Conservation (phyloP, 2,329 filamentous ascomycete species). For the Dothiorella sarmentorum region DNA sequence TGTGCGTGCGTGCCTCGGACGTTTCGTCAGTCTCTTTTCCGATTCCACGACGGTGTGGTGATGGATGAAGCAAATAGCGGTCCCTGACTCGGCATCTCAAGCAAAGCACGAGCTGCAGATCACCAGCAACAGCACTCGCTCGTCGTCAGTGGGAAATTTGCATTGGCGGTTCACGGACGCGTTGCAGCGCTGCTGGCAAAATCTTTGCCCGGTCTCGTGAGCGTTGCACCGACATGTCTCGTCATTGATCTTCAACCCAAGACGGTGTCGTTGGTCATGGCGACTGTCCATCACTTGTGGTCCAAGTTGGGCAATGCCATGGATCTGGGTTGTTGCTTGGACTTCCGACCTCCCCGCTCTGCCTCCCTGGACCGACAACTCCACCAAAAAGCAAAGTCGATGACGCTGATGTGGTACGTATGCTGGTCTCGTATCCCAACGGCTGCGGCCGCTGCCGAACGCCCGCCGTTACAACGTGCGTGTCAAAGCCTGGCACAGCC, state of each 20-base stretch:
- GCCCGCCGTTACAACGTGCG: constrained; percentile 7
- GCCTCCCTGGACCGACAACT: neutral
- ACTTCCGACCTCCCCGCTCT: neutral
- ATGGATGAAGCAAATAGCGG: neutral
- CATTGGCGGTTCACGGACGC: neutral
- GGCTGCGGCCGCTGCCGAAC: constrained; percentile 1
- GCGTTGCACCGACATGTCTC: neutral
- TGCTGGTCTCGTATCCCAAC: neutral
- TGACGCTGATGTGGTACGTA: constrained; percentile 10
- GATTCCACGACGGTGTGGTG: constrained; percentile 10
- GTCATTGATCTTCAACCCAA: neutral
- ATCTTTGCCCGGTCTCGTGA: constrained; percentile 11
- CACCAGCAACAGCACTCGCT: constrained; percentile 1
- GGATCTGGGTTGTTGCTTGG: neutral
- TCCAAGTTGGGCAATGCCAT: neutral
- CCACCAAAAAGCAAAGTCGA: constrained; percentile 9
- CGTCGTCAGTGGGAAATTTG: constrained; percentile 1
- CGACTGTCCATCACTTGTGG: neutral
- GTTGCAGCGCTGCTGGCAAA: neutral
- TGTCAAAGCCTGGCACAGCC: neutral
- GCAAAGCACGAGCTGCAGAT: constrained; percentile 9
- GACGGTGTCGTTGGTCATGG: constrained; percentile 6
- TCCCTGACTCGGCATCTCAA: constrained; percentile 11
- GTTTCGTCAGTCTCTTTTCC: neutral
- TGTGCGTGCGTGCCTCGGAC: neutral